Conservation (phyloP, 257 asterid genomes). For the Agastache rugosa region DNA sequence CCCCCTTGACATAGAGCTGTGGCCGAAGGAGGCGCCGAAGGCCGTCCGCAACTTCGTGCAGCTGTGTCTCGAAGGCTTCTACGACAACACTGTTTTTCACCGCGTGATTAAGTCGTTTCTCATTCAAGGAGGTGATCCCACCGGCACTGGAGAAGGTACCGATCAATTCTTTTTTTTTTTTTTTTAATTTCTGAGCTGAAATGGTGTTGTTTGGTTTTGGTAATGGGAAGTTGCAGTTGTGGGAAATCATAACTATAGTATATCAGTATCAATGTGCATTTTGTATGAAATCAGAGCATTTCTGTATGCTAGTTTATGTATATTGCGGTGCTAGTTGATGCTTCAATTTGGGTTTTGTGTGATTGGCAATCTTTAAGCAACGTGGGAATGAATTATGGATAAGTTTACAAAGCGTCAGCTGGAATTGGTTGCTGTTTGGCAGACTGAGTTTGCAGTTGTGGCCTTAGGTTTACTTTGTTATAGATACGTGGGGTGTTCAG, state of each 20-base stretch:
- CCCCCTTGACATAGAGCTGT: conserved; percentile 89
- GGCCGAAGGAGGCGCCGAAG: conserved; percentile 99
- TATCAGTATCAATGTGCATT: neutral
- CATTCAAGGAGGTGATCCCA: conserved; percentile 90
- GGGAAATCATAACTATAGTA: neutral
- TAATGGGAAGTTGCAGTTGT: conserved; percentile 9
- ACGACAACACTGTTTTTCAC: conserved; percentile 76
- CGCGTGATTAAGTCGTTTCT: conserved; percentile 86
- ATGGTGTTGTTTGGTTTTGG: neutral
- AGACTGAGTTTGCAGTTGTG: conserved; percentile 1
- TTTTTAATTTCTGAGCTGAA: conserved; percentile 20
- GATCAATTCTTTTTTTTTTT: neutral
- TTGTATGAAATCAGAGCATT: neutral
- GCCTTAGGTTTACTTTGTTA: neutral
- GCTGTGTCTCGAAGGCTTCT: conserved; percentile 95
- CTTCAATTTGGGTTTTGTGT: neutral
- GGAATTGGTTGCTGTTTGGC: neutral
- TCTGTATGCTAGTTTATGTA: neutral
- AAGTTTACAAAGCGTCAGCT: neutral
- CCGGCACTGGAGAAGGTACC: conserved; percentile 78
- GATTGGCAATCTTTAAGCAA: neutral
- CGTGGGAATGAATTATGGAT: neutral
- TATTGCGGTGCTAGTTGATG: neutral
- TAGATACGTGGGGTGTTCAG: conserved; percentile 9
- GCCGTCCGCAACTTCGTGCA: conserved; percentile 96